Evolutionary conservation across 2,329 filamentous ascomycete genomes (phyloP), one percentile per base, ranked within the genome.

Genomic region (Remersonia thermophila): DNA sequence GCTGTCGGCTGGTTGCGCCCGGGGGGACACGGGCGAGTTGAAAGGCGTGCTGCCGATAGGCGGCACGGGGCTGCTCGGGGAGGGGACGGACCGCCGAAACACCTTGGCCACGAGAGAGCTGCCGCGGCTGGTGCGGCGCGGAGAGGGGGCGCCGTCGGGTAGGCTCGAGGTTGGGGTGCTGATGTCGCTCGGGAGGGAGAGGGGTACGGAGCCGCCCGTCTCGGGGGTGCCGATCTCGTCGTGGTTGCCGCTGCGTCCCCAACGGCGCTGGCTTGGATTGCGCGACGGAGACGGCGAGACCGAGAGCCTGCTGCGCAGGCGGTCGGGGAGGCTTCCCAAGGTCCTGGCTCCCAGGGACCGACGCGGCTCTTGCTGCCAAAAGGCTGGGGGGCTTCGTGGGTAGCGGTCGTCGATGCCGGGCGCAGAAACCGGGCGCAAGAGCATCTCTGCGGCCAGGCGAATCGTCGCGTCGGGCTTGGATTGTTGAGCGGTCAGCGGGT

Each of bases 91-190:
- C 17, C 35, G 32, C 5, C 25, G 34, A 25, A 43, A 41, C 27
- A 43, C 38, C 11, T 38, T 39, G 34, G 38, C 37, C 12, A 41
- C 30, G 28, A 43, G 32, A 10, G 33, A 35, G 18, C 32, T 30
- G 29, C 30, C 11, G 9, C 27, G 13, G 18, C 29, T 10, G 18
- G 26, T 25, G 25, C 10, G 14, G 17, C 4, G 16, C 8, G 8
- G 12, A 27, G 30, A 8, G 28, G n/a, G 20, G 10, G 6, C 18
- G 27, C 20, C 11, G 13, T 26, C 11, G 27, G 15, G 6, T 9
- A 23, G 20, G 5, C 20, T 9, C 5, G 20, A 6, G 20, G 9
- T 23, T 10, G 31, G 23, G n/a, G 34, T 30, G 16, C 17, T 17
- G 11, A n/a, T n/a, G 26, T 18, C 35, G 29, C 32, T 38, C 12